Evolutionary conservation across 192 early-diverging fungal genomes (phyloP), one percentile per base, ranked within the genome.

Genomic region (Gigaspora rosea): DNA sequence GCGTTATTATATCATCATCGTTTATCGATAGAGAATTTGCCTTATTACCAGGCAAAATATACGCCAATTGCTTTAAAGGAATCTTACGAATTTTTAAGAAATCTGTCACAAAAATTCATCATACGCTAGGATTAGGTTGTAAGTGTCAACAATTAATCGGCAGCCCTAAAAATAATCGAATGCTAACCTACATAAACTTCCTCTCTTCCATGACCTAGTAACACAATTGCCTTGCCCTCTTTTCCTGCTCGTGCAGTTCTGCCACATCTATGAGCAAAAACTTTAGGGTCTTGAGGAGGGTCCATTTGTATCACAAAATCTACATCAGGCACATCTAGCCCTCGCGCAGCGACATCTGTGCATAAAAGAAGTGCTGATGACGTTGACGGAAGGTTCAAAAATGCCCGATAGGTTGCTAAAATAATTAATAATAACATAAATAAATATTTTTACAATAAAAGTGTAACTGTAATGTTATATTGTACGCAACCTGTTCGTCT

Each of bases 321-420:
- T 0, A 99, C 94, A 82, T 97, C 94, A 0, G 96, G 96, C 72
- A 98, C 91, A 83, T 99, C 97, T 58, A 99, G 78, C 13, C 97
- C 97, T 32, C 97, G 90, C 4, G 95, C 93, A 4, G 97, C 96
- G 48, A 99, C 92, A 86, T 99, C 97, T 8, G 96, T 99, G 80
- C 94, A 96, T 11, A 99, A 77, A 73, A 99, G 81, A 18, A 98
- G 76, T n/a, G 91, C 92, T 6, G 89, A 83, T 22, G 88, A 87
- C 47, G 88, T 88, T 13, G 88, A 49, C 33, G 94, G 87, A 13
- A 93, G 80, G 20, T 82, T 70, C 0, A 90, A 85, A 69, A 95
- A 98, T 22, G 89, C 84, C 36, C 91, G 86, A 80, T 92, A 98
- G 0, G 93, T 92, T 2, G 90, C 86, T 77, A n/a, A 56, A 4